Percentiles rank a stretch among this genome's conserved stretches.
phyloP scores from a whole-genome alignment of 495 filamentous ascomycete species.

The Tricharina praecox region DNA sequence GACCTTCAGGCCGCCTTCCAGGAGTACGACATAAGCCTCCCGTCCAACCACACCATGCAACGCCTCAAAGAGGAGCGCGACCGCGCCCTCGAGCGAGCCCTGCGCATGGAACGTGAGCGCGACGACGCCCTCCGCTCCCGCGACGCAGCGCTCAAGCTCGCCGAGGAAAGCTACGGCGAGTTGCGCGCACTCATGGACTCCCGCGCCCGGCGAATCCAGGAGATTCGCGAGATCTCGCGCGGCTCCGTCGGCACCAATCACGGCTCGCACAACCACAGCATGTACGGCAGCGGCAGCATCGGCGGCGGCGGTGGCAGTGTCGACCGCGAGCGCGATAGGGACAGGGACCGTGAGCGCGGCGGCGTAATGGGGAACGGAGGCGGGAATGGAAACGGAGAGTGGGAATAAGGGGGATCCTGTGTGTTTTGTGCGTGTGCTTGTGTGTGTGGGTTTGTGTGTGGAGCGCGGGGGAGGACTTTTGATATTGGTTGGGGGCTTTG shows the following conservation, averaged over 20 bases:
- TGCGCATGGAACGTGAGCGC: constrained; percentile 1
- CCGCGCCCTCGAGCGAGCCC: neutral
- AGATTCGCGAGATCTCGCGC: neutral
- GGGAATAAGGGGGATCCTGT: neutral
- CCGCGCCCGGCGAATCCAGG: constrained; percentile 2
- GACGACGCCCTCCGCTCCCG: constrained; percentile 6
- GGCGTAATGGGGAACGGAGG: constrained; percentile 1
- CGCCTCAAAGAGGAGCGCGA: constrained; percentile 6
- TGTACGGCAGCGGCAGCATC: neutral
- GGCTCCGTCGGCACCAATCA: too few relatives aligned
- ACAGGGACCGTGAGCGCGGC: neutral
- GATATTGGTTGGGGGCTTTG: too few relatives aligned
- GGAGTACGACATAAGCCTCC: constrained; percentile 5
- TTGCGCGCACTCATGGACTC: constrained; percentile 1
- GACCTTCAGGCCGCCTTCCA: constrained; percentile 5
- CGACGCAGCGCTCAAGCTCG: constrained; percentile 1
- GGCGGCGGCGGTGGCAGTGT: too few relatives aligned
- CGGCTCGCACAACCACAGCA: neutral
- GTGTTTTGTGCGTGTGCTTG: too few relatives aligned
- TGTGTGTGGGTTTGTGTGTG: neutral
- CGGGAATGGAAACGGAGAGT: neutral
- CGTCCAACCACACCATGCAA: constrained; percentile 1
- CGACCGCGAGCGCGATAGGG: neutral
- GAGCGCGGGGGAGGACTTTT: neutral
- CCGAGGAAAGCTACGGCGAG: constrained; percentile 8